Conservation (phyloP, 257 asterid genomes). For the Solanum piurae region DNA sequence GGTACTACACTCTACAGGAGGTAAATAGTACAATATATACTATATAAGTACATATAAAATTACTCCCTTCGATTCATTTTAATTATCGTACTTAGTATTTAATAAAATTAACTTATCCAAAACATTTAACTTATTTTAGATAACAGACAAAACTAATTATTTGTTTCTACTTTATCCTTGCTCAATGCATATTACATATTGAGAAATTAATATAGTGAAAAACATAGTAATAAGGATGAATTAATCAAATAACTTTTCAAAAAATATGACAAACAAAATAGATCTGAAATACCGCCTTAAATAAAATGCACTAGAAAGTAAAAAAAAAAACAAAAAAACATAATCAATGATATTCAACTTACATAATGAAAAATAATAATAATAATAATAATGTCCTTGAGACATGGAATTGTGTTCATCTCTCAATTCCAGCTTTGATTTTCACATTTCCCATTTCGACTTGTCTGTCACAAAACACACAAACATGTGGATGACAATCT, state of each 20-base stretch:
- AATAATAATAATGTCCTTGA: conserved; percentile 37
- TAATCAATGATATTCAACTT: conserved; percentile 1
- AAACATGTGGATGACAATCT: conserved; percentile 25
- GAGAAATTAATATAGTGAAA: neutral
- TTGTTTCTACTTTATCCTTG: neutral
- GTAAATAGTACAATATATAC: neutral
- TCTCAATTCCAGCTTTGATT: conserved; percentile 57
- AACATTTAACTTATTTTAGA: neutral
- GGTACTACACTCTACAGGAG: neutral
- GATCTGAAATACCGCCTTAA: fast-evolving
- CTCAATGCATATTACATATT: neutral
- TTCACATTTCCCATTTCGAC: conserved; percentile 17
- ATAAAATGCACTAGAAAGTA: neutral
- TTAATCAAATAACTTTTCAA: neutral
- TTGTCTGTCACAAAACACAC: neutral
- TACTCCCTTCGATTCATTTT: neutral
- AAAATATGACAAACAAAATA: neutral
- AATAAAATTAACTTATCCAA: neutral
- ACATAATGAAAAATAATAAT: neutral
- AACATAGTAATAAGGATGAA: neutral
- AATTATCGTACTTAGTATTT: neutral
- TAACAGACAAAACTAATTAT: neutral
- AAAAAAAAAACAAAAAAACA: neutral
- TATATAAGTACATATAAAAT: neutral
- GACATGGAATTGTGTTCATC: conserved; percentile 53